Base-by-base conservation (phyloP, 805 yeast species). In the Nakazawaea pomicola region DNA sequence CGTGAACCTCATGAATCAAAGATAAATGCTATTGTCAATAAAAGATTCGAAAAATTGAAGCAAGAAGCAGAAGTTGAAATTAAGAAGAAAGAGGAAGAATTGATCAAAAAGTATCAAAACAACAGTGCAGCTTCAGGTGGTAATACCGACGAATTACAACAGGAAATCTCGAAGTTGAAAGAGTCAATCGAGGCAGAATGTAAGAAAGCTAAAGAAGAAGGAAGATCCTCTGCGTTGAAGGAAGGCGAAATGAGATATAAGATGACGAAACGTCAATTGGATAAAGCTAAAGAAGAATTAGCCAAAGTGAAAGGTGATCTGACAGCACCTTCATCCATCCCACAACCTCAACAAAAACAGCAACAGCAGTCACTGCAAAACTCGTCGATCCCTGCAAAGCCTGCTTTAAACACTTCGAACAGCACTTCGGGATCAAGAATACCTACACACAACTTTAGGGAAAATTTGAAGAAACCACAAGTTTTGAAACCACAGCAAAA, bases 201-300 rank as follows among this genome's bases (percentile, higher is more conserved):
- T 57, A 53, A 63, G 47, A 61, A 65, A 44, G 64, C 68, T 33
- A 65, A 71, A 15, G 68, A 64, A 24, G 72, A 67, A 34, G 68
- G 73, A 3, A 62, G 74, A 36, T 63, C 65, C 40, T 72, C 74
- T 19, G 71, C 76, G 32, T 73, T 74, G 37, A 74, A 77, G 53
- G 79, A 78, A 51, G 71, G 70, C 36, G 82, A 74, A 45, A 71
- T 83, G 57, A 73, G 78, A 49, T 68, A 71, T 43, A 73, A 69
- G 44, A 70, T 82, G 57, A 62, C 77, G 49, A 72, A 69, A 49
- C 66, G 67, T 47, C 78, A 73, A 55, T 61, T 75, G n/a, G 78
- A 72, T 33, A 70, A 69, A 38, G 62, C 74, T 21, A 78, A 73
- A 45, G 61, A 57, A 35, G 67, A 68, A 39, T 40, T 57, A 27